Conservation (phyloP, 2,329 filamentous ascomycete genomes). For the Diaporthe sp. region DNA sequence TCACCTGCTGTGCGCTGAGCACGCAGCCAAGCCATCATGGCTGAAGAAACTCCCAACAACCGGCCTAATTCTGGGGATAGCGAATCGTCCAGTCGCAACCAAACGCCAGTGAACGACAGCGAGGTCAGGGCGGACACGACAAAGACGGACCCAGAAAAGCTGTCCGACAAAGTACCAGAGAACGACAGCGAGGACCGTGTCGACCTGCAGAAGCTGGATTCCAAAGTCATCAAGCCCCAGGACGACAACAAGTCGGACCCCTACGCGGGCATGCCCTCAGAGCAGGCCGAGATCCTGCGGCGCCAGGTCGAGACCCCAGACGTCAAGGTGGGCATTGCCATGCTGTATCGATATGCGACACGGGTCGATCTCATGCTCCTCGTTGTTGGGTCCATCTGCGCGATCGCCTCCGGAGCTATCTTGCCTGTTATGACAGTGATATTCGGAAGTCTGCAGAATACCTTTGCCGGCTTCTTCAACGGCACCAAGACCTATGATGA, state of each 20-base stretch:
- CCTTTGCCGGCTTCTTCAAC: slow-evolving; percentile 74
- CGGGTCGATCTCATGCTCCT: slow-evolving; percentile 73
- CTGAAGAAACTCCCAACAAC: slow-evolving; percentile 14
- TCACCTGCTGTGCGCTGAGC: background rate
- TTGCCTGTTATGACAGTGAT: slow-evolving; percentile 84
- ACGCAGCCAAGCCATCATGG: slow-evolving; percentile 29
- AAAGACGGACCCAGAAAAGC: background rate
- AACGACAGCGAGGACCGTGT: slow-evolving; percentile 18
- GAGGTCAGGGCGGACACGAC: background rate
- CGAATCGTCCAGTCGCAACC: background rate
- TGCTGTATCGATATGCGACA: slow-evolving; percentile 78
- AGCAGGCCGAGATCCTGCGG: slow-evolving; percentile 75
- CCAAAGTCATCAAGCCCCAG: slow-evolving; percentile 48
- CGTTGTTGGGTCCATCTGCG: slow-evolving; percentile 67
- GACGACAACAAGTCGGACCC: slow-evolving; percentile 61
- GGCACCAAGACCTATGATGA: slow-evolving; percentile 56
- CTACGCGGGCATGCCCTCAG: slow-evolving; percentile 70
- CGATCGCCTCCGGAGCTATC: slow-evolving; percentile 79
- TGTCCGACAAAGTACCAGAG: background rate
- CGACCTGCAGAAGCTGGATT: slow-evolving; percentile 55
- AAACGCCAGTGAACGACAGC: slow-evolving; percentile 13
- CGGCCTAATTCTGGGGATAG: background rate
- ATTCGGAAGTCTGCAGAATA: slow-evolving; percentile 80
- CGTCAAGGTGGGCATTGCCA: slow-evolving; percentile 71
- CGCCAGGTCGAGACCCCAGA: slow-evolving; percentile 74